Evolutionary conservation across 2,329 filamentous ascomycete genomes (phyloP).

Genomic region (Lachnellula arida): DNA sequence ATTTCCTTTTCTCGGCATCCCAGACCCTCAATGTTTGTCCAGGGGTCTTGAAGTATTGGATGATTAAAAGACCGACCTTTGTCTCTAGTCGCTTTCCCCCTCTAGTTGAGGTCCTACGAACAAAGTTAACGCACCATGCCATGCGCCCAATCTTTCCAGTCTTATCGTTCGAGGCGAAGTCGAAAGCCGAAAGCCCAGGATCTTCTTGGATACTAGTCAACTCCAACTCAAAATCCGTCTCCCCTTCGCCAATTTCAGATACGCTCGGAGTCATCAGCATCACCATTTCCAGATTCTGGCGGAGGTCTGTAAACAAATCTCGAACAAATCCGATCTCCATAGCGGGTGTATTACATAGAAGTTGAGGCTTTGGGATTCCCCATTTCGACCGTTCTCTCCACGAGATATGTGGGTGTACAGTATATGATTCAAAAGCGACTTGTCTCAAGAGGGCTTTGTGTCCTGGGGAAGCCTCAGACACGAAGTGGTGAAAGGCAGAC

Average conservation of each 20-base stretch:
- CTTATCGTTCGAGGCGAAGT: too few species aligned
- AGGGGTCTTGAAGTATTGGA: not conserved
- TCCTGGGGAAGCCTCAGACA: not conserved
- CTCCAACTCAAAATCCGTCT: not conserved
- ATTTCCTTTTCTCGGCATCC: not conserved
- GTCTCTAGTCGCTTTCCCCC: not conserved
- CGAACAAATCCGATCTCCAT: not conserved
- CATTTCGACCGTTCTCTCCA: not conserved
- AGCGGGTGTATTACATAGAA: not conserved
- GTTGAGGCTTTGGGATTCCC: not conserved
- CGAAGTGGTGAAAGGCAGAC: not conserved
- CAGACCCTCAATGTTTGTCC: not conserved
- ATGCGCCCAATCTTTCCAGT: too few species aligned
- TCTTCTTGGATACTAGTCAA: not conserved
- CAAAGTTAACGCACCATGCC: too few species aligned
- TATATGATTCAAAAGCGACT: not conserved
- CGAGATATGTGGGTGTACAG: too few species aligned
- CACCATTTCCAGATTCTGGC: not conserved
- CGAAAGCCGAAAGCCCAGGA: too few species aligned
- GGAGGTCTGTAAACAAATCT: not conserved
- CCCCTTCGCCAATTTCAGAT: not conserved
- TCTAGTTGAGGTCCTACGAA: too few species aligned
- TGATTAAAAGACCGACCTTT: not conserved
- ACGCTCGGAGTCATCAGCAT: not conserved
- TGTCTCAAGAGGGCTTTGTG: not conserved